phyloP scores from a whole-genome alignment of 73 alveolate genomes.

The Tetrahymena malaccensis region DNA sequence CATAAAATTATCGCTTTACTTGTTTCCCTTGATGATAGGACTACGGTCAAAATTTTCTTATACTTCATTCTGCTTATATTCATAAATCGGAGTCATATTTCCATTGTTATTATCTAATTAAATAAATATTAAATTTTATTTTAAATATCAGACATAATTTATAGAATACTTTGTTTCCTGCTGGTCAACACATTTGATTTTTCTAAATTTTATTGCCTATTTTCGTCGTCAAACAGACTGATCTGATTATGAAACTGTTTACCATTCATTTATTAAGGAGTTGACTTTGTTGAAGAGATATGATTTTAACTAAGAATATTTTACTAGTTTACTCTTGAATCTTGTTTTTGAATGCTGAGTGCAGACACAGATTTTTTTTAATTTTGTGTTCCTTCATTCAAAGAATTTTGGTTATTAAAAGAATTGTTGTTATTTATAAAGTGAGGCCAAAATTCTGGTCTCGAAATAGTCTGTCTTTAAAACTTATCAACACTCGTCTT shows the following conservation, averaged over 20 bases:
- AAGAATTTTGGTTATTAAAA: neutral
- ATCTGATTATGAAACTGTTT: neutral
- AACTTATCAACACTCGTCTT: constrained; percentile 39
- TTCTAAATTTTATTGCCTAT: neutral
- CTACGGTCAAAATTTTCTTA: neutral
- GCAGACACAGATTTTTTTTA: neutral
- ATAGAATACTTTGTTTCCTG: neutral
- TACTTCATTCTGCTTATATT: neutral
- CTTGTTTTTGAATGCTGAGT: neutral
- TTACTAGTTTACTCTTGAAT: neutral
- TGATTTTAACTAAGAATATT: neutral
- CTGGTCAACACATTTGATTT: neutral
- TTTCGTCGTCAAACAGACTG: neutral
- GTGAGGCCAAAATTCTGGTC: neutral
- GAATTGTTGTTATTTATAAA: neutral
- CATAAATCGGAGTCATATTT: neutral
- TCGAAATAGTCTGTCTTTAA: constrained; percentile 9
- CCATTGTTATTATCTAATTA: neutral
- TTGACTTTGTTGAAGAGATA: neutral
- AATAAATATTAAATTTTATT: neutral
- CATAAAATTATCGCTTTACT: neutral
- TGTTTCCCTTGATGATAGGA: neutral
- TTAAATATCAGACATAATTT: neutral
- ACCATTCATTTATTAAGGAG: neutral
- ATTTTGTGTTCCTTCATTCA: neutral